phyloP scores from a whole-genome alignment of 495 filamentous ascomycete species.

The Hyaloscypha variabilis region DNA sequence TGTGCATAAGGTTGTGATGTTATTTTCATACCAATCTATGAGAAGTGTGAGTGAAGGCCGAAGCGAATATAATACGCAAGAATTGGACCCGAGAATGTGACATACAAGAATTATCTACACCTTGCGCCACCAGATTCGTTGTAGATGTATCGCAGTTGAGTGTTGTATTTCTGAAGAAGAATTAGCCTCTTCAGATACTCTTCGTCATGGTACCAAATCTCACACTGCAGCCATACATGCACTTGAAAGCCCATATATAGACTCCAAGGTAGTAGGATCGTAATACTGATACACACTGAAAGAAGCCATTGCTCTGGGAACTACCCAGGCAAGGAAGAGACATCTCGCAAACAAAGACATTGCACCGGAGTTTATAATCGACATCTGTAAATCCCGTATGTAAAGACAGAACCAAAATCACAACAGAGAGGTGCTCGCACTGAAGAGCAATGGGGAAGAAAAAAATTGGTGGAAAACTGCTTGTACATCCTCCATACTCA shows the following conservation, averaged over 20 bases:
- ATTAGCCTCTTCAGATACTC: conserved; percentile 1
- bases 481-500: neutral
- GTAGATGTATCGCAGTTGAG: conserved; percentile 8
- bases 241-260: conserved; percentile 1
- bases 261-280: conserved; percentile 7
- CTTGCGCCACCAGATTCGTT: conserved; percentile 4
- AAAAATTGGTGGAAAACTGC: neutral
- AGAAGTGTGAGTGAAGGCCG: neutral
- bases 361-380: neutral
- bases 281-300: conserved; percentile 16
- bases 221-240: conserved; percentile 13
- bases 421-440: neutral
- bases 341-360: neutral
- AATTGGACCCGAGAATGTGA: neutral
- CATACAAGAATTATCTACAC: conserved; percentile 7
- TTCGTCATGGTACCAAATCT: neutral
- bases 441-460: neutral
- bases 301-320: conserved; percentile 7
- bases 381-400: neutral
- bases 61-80: neutral
- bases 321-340: conserved; percentile 3
- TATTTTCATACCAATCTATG: conserved; percentile 13
- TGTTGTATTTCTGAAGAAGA: conserved; percentile 4
- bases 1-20: conserved; percentile 16
- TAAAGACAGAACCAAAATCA: neutral